Percentiles rank a stretch among this genome's conserved stretches.
Conservation (phyloP, 2,329 filamentous ascomycete genomes). For the Penicillium crustosum region DNA sequence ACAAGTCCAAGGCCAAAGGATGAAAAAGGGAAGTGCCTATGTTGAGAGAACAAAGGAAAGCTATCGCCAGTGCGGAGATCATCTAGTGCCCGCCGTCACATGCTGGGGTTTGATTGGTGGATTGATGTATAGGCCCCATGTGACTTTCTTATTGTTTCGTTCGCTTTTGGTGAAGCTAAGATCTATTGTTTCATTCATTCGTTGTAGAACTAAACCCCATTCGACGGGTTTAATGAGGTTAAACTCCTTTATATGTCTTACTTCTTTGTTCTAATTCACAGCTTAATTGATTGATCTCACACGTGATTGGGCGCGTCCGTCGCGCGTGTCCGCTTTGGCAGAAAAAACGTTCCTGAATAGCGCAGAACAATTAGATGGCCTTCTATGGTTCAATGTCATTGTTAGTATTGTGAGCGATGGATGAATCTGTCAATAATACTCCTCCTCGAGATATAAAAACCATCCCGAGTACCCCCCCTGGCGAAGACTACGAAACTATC, state of each 20-base stretch:
- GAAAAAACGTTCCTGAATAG: conserved; percentile 24
- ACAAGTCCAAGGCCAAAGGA: not conserved
- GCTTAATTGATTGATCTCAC: conserved; percentile 4
- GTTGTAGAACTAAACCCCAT: not conserved
- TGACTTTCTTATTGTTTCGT: not conserved
- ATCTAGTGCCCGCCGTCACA: conserved; percentile 5
- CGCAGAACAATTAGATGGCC: conserved; percentile 8
- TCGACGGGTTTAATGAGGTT: not conserved
- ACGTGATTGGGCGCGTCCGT: conserved; percentile 24
- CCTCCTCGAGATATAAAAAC: conserved; percentile 37
- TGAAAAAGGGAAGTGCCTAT: not conserved
- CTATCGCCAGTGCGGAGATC: conserved; percentile 5
- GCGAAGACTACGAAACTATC: conserved; percentile 49
- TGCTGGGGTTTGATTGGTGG: conserved; percentile 6
- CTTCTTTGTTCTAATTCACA: not conserved
- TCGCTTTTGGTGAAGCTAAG: not conserved
- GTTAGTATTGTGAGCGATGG: conserved; percentile 30
- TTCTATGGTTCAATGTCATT: conserved; percentile 1
- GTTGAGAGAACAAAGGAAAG: not conserved
- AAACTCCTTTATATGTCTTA: not conserved
- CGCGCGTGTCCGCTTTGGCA: conserved; percentile 27
- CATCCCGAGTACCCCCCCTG: conserved; percentile 29
- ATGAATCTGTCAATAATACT: conserved; percentile 43
- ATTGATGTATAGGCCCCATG: not conserved
- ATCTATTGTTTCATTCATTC: not conserved